Conservation (phyloP, 192 early-diverging fungal genomes). For the Spizellomyces punctatus region DNA sequence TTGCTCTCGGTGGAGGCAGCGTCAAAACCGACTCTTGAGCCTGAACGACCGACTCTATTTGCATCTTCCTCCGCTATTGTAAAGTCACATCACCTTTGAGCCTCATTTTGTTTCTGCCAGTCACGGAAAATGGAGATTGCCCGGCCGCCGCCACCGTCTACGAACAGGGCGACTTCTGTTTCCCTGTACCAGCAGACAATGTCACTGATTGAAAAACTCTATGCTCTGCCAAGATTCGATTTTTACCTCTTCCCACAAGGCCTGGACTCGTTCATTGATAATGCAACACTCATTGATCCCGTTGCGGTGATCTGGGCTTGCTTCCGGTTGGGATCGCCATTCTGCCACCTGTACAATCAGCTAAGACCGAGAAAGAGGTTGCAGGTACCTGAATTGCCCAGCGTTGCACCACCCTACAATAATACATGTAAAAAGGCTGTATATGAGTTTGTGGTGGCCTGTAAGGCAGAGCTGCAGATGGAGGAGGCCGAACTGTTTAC, state of each 20-base stretch:
- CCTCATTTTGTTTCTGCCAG: neutral
- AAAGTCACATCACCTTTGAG: no score
- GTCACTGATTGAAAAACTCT: constrained; percentile 51
- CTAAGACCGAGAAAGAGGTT: constrained; percentile 32
- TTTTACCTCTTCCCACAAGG: constrained; percentile 56
- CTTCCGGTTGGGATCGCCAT: constrained; percentile 53
- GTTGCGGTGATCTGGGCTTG: constrained; percentile 46
- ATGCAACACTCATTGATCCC: constrained; percentile 41
- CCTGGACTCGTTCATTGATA: constrained; percentile 28
- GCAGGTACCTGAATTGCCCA: constrained; percentile 41
- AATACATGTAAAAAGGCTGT: constrained; percentile 83
- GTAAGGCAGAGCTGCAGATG: constrained; percentile 70
- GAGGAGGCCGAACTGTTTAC: constrained; percentile 79
- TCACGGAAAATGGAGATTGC: constrained; percentile 15
- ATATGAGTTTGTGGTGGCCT: constrained; percentile 86
- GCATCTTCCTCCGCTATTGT: no score
- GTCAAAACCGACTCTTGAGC: no score
- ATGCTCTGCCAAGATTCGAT: constrained; percentile 55
- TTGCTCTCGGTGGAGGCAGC: no score
- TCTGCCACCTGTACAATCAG: constrained; percentile 55
- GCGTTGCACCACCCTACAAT: constrained; percentile 26
- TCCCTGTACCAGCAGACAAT: constrained; percentile 54
- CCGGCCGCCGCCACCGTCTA: constrained; percentile 12
- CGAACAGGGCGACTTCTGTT: neutral
- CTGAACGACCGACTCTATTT: no score